Percentiles rank a stretch among this genome's conserved stretches.
These are phyloP conservation scores for Onygena corvina DNA, from an alignment of 2,329 filamentous ascomycete genomes.

Conservation along the genomic window DNA sequence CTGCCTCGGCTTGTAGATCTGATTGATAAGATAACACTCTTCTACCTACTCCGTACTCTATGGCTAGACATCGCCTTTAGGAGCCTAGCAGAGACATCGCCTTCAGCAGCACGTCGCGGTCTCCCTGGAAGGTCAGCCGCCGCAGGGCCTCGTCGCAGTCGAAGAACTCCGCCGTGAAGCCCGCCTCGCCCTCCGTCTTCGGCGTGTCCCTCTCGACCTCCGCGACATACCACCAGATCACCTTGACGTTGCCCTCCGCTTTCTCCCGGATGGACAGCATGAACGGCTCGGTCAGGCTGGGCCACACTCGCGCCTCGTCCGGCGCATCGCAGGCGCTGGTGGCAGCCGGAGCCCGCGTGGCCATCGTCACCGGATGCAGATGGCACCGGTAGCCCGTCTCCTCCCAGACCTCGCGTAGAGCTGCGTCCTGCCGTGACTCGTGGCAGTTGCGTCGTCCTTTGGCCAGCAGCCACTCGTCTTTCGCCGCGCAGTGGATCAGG, in stretches of 20 bases:
- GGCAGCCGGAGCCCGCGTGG: background rate
- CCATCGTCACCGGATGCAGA: background rate
- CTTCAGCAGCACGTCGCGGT: background rate
- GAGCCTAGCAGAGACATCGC: too few species aligned
- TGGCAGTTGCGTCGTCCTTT: background rate
- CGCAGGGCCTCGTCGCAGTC: background rate
- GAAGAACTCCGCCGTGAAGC: background rate
- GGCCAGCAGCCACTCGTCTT: background rate
- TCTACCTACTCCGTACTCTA: too few species aligned
- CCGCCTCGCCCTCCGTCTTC: background rate
- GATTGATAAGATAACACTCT: too few species aligned
- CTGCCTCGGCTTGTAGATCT: background rate
- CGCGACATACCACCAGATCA: background rate
- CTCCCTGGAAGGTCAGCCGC: background rate
- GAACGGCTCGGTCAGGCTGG: background rate
- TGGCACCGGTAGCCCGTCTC: background rate
- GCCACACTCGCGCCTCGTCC: background rate
- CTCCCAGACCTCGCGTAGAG: background rate
- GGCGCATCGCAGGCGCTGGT: background rate
- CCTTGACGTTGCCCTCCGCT: background rate
- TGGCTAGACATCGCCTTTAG: too few species aligned
- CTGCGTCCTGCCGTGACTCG: background rate
- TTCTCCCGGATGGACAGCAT: background rate
- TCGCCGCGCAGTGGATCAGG: background rate
- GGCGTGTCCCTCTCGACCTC: background rate